A percentile compares a stretch with the other conserved stretches of the same genome.
Conservation (phyloP, 2,329 filamentous ascomycete genomes). For the Trichoderma lentiforme region DNA sequence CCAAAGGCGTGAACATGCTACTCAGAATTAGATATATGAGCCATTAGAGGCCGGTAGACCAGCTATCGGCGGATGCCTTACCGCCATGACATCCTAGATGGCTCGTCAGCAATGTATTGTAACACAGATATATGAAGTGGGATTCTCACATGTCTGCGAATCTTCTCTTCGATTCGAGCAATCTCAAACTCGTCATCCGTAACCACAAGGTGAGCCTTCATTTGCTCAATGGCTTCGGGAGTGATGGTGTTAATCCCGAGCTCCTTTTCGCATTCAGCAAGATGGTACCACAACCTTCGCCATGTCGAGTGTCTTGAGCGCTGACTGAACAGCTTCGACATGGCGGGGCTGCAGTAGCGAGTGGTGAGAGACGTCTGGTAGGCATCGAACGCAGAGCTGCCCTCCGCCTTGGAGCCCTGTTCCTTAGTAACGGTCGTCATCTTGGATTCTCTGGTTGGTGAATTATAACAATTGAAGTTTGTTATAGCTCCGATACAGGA, state of each 20-base stretch:
- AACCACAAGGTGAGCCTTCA: constrained; percentile 70
- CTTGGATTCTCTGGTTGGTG: background rate
- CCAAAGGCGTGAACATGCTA: constrained; percentile 72
- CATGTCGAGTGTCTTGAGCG: constrained; percentile 73
- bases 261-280: constrained; percentile 79
- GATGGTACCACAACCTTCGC: constrained; percentile 81
- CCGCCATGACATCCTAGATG: constrained; percentile 53
- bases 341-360: constrained; percentile 71
- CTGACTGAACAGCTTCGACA: constrained; percentile 76
- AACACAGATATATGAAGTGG: constrained; percentile 13
- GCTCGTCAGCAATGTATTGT: background rate
- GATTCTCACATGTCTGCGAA: constrained; percentile 50
- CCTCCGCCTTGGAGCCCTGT: background rate
- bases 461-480: background rate
- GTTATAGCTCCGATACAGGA: background rate
- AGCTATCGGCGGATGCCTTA: constrained; percentile 29
- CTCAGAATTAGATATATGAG: background rate
- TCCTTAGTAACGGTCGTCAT: background rate
- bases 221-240: constrained; percentile 70
- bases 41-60: background rate
- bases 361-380: constrained; percentile 66
- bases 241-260: constrained; percentile 71
- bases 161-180: constrained; percentile 73
- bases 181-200: constrained; percentile 75
- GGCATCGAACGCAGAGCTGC: constrained; percentile 26